phyloP scores from a whole-genome alignment of 257 asterid genomes.

The Nemophila menziesii region DNA sequence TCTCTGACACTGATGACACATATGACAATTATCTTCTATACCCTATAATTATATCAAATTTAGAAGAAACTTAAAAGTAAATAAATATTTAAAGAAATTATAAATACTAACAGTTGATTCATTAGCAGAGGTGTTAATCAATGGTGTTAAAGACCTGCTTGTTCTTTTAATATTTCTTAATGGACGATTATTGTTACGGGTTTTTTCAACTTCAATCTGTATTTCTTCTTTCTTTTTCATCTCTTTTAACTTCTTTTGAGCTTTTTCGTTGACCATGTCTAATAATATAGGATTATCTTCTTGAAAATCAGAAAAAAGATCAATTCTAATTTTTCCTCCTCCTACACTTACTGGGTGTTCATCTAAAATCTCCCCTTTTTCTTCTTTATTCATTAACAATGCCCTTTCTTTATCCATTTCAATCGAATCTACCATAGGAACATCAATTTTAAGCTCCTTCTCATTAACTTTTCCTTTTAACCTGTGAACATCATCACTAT shows the following conservation, averaged over 20 bases:
- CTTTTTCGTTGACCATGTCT: not conserved
- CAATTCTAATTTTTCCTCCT: conserved; percentile 14
- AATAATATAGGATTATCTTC: not conserved
- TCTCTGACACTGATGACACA: conserved; percentile 58
- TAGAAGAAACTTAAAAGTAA: not conserved
- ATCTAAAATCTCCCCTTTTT: conserved; percentile 2
- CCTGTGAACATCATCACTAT: not conserved
- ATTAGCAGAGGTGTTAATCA: no score
- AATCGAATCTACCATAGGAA: no score
- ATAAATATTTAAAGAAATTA: not conserved
- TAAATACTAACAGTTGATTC: not conserved
- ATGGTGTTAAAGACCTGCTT: no score
- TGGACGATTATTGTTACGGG: no score
- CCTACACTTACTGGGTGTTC: conserved; percentile 3
- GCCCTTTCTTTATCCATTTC: no score
- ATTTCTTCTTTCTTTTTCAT: not conserved
- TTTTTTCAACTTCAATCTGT: not conserved
- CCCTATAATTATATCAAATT: conserved; percentile 15
- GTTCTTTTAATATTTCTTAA: not conserved
- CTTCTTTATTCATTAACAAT: no score
- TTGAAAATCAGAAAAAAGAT: no score
- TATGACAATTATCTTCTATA: conserved; percentile 28
- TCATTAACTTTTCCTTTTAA: not conserved
- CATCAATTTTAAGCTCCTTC: not conserved
- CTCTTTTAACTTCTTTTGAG: not conserved